These are phyloP conservation scores for Harringtonia aguacate DNA, from an alignment of 2,329 filamentous ascomycete species.

Conservation along the genomic window DNA sequence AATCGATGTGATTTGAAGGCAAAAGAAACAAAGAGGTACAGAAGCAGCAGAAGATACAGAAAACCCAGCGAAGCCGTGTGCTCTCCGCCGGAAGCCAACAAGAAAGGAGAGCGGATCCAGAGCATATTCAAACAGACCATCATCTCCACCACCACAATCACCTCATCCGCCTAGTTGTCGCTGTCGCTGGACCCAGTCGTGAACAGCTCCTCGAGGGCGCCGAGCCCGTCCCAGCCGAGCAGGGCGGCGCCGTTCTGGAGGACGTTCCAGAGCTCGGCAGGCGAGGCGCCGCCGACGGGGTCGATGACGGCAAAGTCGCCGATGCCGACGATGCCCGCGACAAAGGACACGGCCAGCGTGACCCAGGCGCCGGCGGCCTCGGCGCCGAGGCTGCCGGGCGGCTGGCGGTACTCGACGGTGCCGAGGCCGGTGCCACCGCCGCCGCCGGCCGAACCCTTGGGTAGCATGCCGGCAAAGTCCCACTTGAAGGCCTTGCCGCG, in stretches of 20 bases:
- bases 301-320: conserved; percentile 2
- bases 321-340: conserved; percentile 18
- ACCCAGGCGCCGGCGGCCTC: conserved; percentile 22
- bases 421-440: conserved; percentile 11
- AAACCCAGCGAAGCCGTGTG: too few species aligned
- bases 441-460: background rate
- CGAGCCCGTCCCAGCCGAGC: conserved; percentile 17
- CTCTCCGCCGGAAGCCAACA: too few species aligned
- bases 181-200: conserved; percentile 2
- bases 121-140: too few species aligned
- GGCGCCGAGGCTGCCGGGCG: conserved; percentile 18
- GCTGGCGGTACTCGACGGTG: conserved; percentile 27
- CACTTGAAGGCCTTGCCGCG: conserved; percentile 29
- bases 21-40: too few species aligned
- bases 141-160: too few species aligned
- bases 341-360: conserved; percentile 21
- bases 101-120: too few species aligned
- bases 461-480: conserved; percentile 22
- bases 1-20: conserved; percentile 2
- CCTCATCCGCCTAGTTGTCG: background rate
- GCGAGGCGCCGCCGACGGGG: conserved; percentile 9
- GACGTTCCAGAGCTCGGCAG: conserved; percentile 17
- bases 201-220: conserved; percentile 17
- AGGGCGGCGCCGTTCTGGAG: conserved; percentile 13
- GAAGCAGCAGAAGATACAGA: too few species aligned